Percentiles rank a stretch among this genome's conserved stretches.
phyloP scores from a whole-genome alignment of 441 rosid species.

The Geranium incanum region DNA sequence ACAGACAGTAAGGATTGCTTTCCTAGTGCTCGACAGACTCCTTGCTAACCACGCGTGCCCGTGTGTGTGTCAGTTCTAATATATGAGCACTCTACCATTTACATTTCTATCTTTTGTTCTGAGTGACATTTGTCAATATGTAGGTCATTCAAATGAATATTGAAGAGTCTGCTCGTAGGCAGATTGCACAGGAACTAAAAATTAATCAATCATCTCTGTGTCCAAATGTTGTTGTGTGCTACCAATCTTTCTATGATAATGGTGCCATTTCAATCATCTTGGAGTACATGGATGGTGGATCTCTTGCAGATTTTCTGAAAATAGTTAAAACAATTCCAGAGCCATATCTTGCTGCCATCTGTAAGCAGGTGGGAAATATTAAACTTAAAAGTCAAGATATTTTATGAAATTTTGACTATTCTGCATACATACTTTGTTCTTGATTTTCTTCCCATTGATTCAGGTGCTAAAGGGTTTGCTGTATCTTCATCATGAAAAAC shows the following conservation, averaged over 20 bases:
- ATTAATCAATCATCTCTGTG: slow-evolving; percentile 81
- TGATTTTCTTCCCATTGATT: slow-evolving; percentile 13
- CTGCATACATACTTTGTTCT: neutral
- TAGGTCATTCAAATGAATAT: slow-evolving; percentile 84
- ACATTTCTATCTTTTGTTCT: neutral
- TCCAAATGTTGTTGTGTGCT: slow-evolving; percentile 78
- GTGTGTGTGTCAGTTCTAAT: no score
- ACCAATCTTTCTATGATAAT: slow-evolving; percentile 76
- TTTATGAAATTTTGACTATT: neutral
- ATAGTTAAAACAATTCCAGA: slow-evolving; percentile 70
- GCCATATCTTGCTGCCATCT: slow-evolving; percentile 66
- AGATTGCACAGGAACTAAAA: slow-evolving; percentile 76
- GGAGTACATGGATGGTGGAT: slow-evolving; percentile 99
- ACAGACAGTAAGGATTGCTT: neutral
- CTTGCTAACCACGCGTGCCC: neutral
- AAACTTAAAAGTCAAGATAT: neutral
- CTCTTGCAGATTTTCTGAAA: slow-evolving; percentile 75
- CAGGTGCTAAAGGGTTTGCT: slow-evolving; percentile 81
- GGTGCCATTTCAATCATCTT: slow-evolving; percentile 81
- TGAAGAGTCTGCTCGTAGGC: slow-evolving; percentile 60
- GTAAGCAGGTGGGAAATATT: slow-evolving; percentile 55
- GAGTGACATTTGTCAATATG: slow-evolving; percentile 2
- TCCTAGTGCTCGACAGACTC: neutral
- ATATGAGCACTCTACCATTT: neutral
- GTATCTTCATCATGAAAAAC: slow-evolving; percentile 85